phyloP scores from a whole-genome alignment of 148 eudicot species.

The Silene latifolia region DNA sequence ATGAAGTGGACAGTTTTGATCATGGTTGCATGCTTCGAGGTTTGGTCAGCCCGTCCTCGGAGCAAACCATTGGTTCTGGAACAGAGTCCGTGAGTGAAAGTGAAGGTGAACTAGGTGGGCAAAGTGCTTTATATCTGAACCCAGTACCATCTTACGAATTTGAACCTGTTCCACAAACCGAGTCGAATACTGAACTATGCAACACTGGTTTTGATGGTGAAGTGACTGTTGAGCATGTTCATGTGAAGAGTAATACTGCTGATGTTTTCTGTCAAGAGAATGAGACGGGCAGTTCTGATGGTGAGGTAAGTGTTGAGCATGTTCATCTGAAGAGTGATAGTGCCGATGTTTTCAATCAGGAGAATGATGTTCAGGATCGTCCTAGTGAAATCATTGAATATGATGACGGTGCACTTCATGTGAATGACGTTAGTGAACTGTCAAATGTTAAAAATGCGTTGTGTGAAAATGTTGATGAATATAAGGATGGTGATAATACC shows the following conservation, averaged over 20 bases:
- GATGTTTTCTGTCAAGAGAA: conserved; percentile 16
- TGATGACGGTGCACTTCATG: not conserved
- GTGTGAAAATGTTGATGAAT: conserved; percentile 9
- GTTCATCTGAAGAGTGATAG: conserved; percentile 7
- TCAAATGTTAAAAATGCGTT: not conserved
- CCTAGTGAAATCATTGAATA: not conserved
- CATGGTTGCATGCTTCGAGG: not conserved
- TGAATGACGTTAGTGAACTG: not conserved
- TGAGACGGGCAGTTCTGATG: conserved; percentile 5
- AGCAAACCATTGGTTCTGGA: too few relatives aligned
- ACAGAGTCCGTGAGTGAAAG: too few relatives aligned
- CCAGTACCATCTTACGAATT: too few relatives aligned
- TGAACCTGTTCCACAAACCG: too few relatives aligned
- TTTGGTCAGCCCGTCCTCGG: too few relatives aligned
- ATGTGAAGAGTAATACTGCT: conserved; percentile 22
- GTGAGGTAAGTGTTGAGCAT: conserved; percentile 12
- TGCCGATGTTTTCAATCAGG: not conserved
- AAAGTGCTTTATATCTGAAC: too few relatives aligned
- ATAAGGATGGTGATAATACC: not conserved
- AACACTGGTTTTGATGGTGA: not conserved
- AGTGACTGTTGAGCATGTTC: conserved; percentile 15
- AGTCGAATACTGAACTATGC: too few relatives aligned
- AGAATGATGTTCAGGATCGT: not conserved
- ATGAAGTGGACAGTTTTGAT: conserved; percentile 13
- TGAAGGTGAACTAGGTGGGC: too few relatives aligned